Percentiles rank a stretch among this genome's conserved stretches.
Conservation (phyloP, 371 early-diverging fungal species). For the Zopfochytrium polystomum region DNA sequence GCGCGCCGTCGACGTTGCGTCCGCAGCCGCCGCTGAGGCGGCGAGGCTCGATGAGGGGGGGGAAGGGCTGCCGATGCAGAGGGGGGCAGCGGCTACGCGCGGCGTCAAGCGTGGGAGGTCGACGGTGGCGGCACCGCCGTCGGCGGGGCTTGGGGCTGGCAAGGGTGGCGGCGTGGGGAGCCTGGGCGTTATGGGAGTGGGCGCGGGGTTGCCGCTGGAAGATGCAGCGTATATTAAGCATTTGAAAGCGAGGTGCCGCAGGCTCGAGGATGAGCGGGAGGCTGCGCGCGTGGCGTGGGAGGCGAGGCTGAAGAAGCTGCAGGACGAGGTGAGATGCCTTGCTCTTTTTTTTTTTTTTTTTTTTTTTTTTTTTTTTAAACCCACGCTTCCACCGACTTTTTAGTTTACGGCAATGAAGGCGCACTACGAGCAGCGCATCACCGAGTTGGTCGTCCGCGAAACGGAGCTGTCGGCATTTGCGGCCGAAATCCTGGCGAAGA, state of each 20-base stretch:
- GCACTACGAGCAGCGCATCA: too few species aligned
- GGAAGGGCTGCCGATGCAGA: conserved; percentile 12
- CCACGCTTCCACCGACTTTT: background rate
- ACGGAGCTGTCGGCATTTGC: conserved; percentile 8
- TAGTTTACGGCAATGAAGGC: too few species aligned
- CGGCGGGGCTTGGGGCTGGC: background rate
- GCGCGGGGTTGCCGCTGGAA: conserved; percentile 7
- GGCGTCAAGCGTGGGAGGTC: too few species aligned
- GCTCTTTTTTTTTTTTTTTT: background rate
- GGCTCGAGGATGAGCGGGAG: conserved; percentile 23
- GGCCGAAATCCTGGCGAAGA: conserved; percentile 15
- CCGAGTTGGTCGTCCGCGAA: too few species aligned
- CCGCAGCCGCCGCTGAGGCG: conserved; percentile 4
- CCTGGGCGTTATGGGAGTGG: background rate
- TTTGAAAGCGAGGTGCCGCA: conserved; percentile 18
- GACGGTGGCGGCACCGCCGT: background rate
- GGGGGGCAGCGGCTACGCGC: too few species aligned
- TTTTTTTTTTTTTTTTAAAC: conserved; percentile 4
- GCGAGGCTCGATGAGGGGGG: conserved; percentile 6
- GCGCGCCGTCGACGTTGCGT: conserved; percentile 15
- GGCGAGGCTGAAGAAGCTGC: conserved; percentile 16
- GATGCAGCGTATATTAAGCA: conserved; percentile 25
- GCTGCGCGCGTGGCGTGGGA: conserved; percentile 17
- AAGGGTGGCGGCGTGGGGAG: background rate
- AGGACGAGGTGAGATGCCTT: conserved; percentile 16